These are phyloP conservation scores for Breviolum minutum DNA, from an alignment of 73 alveolate species.

Conservation along the genomic window DNA sequence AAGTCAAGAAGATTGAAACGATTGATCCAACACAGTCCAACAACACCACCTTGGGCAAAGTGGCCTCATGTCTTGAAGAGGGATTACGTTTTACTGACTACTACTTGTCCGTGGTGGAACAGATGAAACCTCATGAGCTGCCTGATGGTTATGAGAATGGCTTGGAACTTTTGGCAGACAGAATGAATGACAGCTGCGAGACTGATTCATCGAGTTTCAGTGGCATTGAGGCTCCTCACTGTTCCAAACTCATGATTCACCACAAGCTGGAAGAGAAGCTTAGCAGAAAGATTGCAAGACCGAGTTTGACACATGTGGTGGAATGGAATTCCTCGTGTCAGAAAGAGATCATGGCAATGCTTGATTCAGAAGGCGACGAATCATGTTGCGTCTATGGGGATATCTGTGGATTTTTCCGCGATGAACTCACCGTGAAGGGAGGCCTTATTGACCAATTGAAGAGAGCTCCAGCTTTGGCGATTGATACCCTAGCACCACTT, in stretches of 20 bases:
- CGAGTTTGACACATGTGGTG: neutral
- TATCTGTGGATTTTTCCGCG: constrained; percentile 42
- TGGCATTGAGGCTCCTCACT: constrained; percentile 33
- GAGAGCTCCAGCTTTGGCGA: neutral
- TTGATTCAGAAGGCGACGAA: neutral
- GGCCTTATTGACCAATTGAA: neutral
- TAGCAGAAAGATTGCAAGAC: neutral
- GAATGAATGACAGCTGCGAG: neutral
- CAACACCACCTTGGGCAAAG: neutral
- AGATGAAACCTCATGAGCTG: neutral
- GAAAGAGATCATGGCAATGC: neutral
- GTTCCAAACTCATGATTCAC: neutral
- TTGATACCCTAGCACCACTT: constrained; percentile 29
- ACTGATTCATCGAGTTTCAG: neutral
- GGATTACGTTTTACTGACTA: constrained; percentile 20
- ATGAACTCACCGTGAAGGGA: neutral
- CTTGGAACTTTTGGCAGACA: constrained; percentile 21
- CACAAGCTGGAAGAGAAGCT: neutral
- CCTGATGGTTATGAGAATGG: constrained; percentile 25
- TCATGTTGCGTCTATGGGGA: neutral
- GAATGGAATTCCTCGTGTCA: constrained; percentile 11
- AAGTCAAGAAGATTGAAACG: no score
- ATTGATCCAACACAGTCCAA: neutral
- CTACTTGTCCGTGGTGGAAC: neutral
- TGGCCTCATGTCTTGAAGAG: neutral